A percentile compares a stretch with the other conserved stretches of the same genome.
Conservation (phyloP, 768 basidiomycete species). For the Rhizopogon roseolus region DNA sequence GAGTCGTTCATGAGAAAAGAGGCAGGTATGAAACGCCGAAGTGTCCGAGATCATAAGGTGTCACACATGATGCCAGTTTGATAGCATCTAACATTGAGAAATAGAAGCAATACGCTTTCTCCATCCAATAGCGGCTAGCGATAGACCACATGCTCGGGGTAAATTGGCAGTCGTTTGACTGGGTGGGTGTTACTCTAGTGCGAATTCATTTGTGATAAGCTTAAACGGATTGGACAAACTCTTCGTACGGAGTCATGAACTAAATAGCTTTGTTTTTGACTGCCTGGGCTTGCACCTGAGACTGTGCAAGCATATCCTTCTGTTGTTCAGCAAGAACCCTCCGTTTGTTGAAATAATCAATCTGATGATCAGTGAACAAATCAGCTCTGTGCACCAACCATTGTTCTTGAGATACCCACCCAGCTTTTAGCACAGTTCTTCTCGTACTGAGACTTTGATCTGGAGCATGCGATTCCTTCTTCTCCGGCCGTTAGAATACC, state of each 20-base stretch:
- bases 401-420: conserved; percentile 44
- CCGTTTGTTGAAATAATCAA: conserved; percentile 93
- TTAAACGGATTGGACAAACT: too few relatives aligned
- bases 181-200: neutral
- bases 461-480: conserved; percentile 54
- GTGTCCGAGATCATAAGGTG: neutral
- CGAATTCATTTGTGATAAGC: neutral
- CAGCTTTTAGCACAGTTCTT: conserved; percentile 82
- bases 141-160: neutral
- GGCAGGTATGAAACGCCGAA: neutral
- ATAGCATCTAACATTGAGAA: neutral
- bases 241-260: neutral
- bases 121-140: neutral
- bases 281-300: conserved; percentile 31
- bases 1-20: neutral
- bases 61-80: neutral
- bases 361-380: conserved; percentile 38
- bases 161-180: neutral
- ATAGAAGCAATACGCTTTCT: neutral
- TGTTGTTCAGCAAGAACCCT: conserved; percentile 78
- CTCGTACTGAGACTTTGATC: conserved; percentile 58
- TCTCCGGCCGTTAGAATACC: conserved; percentile 73
- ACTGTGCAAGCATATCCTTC: conserved; percentile 59
- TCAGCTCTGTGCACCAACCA: neutral
- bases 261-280: conserved; percentile 17